phyloP scores from a whole-genome alignment of 805 yeast species.

The Metschnikowia chrysomelidarum region DNA sequence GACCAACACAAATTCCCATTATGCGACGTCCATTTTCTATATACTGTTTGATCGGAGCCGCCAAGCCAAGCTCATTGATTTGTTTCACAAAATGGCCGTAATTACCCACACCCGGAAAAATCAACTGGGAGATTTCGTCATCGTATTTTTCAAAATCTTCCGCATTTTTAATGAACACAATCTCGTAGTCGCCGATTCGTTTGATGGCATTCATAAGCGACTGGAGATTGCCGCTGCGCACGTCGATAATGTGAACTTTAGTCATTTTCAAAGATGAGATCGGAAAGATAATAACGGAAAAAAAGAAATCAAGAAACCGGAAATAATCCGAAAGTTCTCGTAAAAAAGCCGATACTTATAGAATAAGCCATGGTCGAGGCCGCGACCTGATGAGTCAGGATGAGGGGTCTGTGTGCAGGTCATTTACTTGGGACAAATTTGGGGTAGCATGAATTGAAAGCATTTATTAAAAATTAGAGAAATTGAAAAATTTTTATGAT shows the following conservation, averaged over 20 bases:
- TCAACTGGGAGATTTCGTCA: slow-evolving; percentile 51
- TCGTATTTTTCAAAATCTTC: slow-evolving; percentile 47
- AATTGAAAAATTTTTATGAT: no score
- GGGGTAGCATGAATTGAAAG: no score
- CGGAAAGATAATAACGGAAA: no score
- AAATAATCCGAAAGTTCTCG: no score
- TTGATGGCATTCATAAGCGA: slow-evolving; percentile 86
- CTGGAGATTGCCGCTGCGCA: slow-evolving; percentile 90
- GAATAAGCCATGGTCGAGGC: no score
- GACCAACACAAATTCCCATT: slow-evolving; percentile 98
- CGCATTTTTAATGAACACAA: slow-evolving; percentile 57
- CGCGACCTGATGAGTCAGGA: no score
- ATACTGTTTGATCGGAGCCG: slow-evolving; percentile 62
- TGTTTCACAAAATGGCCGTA: slow-evolving; percentile 89
- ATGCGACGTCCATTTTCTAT: slow-evolving; percentile 77
- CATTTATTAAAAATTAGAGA: no score
- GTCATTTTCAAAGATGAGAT: no score
- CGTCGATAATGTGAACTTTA: slow-evolving; percentile 71
- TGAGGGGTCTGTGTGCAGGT: no score
- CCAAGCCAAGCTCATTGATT: slow-evolving; percentile 58
- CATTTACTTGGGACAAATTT: no score
- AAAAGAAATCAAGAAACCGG: no score
- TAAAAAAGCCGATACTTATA: no score
- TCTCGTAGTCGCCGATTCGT: slow-evolving; percentile 63
- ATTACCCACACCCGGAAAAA: slow-evolving; percentile 97